A percentile compares a stretch with the other conserved stretches of the same genome.
These are phyloP conservation scores for Microthlaspi erraticum DNA, from an alignment of 345 rosid species.

Conservation along the genomic window DNA sequence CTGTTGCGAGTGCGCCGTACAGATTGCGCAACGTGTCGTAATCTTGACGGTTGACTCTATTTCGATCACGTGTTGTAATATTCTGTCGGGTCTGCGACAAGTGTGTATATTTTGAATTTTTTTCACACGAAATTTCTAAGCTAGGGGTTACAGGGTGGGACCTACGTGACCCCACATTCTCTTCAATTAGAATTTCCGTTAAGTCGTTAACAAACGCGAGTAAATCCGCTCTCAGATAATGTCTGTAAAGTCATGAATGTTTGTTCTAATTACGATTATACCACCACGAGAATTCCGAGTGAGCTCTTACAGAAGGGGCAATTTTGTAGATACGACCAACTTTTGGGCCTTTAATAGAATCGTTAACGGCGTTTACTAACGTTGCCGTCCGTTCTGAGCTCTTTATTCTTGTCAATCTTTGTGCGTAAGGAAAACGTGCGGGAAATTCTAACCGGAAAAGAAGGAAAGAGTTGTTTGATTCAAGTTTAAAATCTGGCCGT, in stretches of 20 bases:
- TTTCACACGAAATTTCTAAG: conserved; percentile 16
- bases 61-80: conserved; percentile 35
- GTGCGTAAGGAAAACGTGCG: conserved; percentile 42
- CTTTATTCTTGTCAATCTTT: neutral
- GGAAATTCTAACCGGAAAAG: conserved; percentile 15
- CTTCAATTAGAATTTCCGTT: conserved; percentile 14
- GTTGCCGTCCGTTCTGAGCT: conserved; percentile 1
- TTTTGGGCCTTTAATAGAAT: neutral
- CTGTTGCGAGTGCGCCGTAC: conserved; percentile 18
- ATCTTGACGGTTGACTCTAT: conserved; percentile 13
- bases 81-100: conserved; percentile 26
- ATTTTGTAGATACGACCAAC: neutral
- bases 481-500: conserved; percentile 29
- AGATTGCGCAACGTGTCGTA: conserved; percentile 34
- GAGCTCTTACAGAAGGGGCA: neutral
- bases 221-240: neutral
- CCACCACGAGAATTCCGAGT: neutral
- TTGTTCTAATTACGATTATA: neutral
- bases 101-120: conserved; percentile 8
- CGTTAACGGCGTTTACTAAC: conserved; percentile 30
- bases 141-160: neutral
- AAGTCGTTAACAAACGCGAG: conserved; percentile 15
- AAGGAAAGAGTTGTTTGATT: neutral
- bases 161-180: conserved; percentile 17
- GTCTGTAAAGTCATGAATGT: neutral